A percentile compares a stretch with the other conserved stretches of the same genome.
phyloP scores from a whole-genome alignment of 2,329 filamentous ascomycete species.

The Pseudogymnoascus sp. region DNA sequence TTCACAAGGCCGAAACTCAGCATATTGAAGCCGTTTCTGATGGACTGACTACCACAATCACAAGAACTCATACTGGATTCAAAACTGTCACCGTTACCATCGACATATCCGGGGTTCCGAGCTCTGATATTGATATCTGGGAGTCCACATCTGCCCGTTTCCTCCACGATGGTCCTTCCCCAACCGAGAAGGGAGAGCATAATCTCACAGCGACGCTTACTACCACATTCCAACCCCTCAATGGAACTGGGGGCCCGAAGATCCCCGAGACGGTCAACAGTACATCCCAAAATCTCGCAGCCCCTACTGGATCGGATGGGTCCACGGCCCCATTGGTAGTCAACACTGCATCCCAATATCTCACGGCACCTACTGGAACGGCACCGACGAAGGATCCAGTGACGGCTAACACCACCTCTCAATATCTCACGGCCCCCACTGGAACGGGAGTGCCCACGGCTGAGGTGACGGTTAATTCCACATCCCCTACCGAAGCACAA shows the following conservation, averaged over 20 bases:
- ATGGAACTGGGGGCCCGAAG: neutral
- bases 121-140: neutral
- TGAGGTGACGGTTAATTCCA: neutral
- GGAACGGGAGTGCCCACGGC: neutral
- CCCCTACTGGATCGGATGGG: neutral
- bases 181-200: neutral
- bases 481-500: neutral
- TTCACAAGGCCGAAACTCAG: neutral
- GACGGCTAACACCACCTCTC: neutral
- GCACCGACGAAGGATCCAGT: neutral
- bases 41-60: neutral
- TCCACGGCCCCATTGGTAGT: neutral
- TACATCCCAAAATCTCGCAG: neutral
- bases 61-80: neutral
- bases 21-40: neutral
- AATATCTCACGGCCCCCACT: neutral
- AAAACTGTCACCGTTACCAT: neutral
- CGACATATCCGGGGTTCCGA: neutral
- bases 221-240: neutral
- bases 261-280: neutral
- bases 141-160: neutral
- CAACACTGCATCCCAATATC: neutral
- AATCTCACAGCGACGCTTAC: neutral
- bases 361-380: neutral
- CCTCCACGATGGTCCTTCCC: neutral